Evolutionary conservation across 1,284 basidiomycete species (phyloP).

Genomic region (Neonothopanus nambi): DNA sequence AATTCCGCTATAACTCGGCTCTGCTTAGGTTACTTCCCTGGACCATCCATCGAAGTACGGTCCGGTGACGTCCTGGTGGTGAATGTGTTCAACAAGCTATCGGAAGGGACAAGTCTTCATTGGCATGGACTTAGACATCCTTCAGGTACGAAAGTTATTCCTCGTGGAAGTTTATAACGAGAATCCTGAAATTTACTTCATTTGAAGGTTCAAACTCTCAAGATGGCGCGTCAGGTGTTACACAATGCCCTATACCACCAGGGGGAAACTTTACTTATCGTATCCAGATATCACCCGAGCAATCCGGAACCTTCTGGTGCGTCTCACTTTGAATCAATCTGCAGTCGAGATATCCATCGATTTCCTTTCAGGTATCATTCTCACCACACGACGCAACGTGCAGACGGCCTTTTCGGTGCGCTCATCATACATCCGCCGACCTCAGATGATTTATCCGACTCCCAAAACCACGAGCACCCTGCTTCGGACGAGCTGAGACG

Average conservation of each 20-base stretch:
- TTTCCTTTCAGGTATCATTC: conserved; percentile 13
- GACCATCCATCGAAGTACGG: conserved; percentile 10
- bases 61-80: conserved; percentile 11
- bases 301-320: conserved; percentile 15
- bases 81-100: conserved; percentile 9
- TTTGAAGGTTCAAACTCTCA: conserved; percentile 5
- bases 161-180: background rate
- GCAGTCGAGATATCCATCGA: background rate
- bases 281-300: conserved; percentile 4
- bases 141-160: conserved; percentile 5
- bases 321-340: background rate
- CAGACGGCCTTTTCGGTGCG: conserved; percentile 15
- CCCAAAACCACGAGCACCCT: background rate
- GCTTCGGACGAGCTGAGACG: conserved; percentile 5
- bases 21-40: conserved; percentile 7
- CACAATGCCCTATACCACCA: conserved; percentile 10
- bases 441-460: background rate
- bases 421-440: conserved; percentile 11
- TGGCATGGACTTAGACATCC: conserved; percentile 15
- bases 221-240: conserved; percentile 9
- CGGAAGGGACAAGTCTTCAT: conserved; percentile 5
- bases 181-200: background rate
- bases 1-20: background rate
- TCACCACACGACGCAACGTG: conserved; percentile 10
- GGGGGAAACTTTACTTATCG: conserved; percentile 10